Evolutionary conservation across 2,329 filamentous ascomycete species (phyloP).

Genomic region (Aspergillus felis): DNA sequence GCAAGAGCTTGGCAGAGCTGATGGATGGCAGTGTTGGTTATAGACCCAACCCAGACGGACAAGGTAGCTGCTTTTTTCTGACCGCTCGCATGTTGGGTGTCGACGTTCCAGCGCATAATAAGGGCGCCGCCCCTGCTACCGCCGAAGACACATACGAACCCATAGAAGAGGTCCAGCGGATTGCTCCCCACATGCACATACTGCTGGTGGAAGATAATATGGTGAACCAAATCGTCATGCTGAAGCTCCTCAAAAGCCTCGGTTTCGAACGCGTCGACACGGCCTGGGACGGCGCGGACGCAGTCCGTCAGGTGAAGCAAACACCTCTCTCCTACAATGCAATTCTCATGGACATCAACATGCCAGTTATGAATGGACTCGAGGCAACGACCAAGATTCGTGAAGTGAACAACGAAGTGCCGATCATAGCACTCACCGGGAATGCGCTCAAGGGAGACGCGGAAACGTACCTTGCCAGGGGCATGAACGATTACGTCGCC

Average conservation of each 20-base stretch:
- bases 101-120: slow-evolving; percentile 26
- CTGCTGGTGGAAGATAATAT: slow-evolving; percentile 43
- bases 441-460: slow-evolving; percentile 55
- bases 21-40: slow-evolving; percentile 54
- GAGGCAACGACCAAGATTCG: slow-evolving; percentile 44
- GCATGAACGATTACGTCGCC: slow-evolving; percentile 55
- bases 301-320: slow-evolving; percentile 40
- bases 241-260: slow-evolving; percentile 35
- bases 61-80: slow-evolving; percentile 53
- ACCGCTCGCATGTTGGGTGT: slow-evolving; percentile 42
- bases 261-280: slow-evolving; percentile 42
- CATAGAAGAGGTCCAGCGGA: slow-evolving; percentile 28
- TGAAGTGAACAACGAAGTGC: slow-evolving; percentile 35
- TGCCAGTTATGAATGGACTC: slow-evolving; percentile 47
- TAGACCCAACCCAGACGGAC: slow-evolving; percentile 40
- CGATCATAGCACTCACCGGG: slow-evolving; percentile 55
- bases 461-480: slow-evolving; percentile 51
- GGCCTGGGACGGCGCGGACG: slow-evolving; percentile 43
- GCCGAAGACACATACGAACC: slow-evolving; percentile 12
- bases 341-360: slow-evolving; percentile 48
- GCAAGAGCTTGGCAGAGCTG: slow-evolving; percentile 53
- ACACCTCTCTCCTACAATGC: slow-evolving; percentile 42
- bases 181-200: slow-evolving; percentile 40
- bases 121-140: slow-evolving; percentile 20
- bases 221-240: slow-evolving; percentile 41